Evolutionary conservation across 441 rosid genomes (phyloP).

Genomic region (Corymbia citriodora): DNA sequence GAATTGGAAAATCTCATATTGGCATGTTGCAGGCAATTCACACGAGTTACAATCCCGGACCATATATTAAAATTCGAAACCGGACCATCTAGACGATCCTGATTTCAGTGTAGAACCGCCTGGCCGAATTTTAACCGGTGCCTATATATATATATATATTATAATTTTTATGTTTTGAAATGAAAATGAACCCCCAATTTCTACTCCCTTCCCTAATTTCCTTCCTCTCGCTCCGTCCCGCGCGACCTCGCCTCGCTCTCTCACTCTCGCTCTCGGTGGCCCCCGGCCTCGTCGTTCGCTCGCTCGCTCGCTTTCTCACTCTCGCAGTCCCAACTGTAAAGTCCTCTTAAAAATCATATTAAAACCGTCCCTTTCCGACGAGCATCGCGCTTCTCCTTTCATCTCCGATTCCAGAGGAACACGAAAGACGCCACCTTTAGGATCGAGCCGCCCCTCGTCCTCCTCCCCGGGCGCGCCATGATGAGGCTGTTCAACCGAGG

Average conservation of each 20-base stretch:
- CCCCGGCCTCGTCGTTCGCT: too few species aligned
- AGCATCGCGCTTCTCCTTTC: background rate
- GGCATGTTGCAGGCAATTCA: too few species aligned
- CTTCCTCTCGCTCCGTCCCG: background rate
- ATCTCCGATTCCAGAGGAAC: background rate
- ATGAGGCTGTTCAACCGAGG: slow-evolving; percentile 43
- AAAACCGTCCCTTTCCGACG: too few species aligned
- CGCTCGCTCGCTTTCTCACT: too few species aligned
- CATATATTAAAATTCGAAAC: background rate
- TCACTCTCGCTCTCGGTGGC: background rate
- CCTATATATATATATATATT: too few species aligned
- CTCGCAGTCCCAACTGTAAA: background rate
- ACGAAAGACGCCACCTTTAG: background rate
- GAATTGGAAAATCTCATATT: too few species aligned
- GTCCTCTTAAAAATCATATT: background rate
- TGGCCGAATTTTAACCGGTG: fast-evolving
- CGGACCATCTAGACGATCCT: background rate
- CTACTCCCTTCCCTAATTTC: background rate
- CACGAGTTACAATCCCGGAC: background rate
- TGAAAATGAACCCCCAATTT: background rate
- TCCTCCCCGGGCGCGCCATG: slow-evolving; percentile 22
- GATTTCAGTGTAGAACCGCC: background rate
- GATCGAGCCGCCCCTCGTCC: too few species aligned
- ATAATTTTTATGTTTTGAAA: background rate
- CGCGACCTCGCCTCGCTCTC: too few species aligned